phyloP scores from a whole-genome alignment of 1,284 basidiomycete genomes.

The Vanrija sp. region DNA sequence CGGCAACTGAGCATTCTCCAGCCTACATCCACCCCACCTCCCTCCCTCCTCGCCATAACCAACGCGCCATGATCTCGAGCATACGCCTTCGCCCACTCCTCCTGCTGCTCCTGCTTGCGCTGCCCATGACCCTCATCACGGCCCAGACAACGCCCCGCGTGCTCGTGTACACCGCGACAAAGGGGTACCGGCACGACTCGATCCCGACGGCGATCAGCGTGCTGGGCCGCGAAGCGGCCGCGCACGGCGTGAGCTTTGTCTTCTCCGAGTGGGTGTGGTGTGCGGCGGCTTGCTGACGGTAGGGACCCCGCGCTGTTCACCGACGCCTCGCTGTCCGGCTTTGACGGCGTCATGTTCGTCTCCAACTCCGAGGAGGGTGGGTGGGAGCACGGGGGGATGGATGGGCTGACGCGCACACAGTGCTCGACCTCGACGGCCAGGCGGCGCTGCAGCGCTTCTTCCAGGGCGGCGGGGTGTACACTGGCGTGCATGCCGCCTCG shows the following conservation, averaged over 20 bases:
- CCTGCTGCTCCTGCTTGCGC: too few species aligned
- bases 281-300: background rate
- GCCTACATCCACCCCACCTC: too few species aligned
- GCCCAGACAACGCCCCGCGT: conserved; percentile 21
- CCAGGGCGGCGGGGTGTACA: conserved; percentile 51
- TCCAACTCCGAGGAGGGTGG: conserved; percentile 65
- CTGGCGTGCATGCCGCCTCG: conserved; percentile 57
- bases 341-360: conserved; percentile 68
- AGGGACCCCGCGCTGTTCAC: conserved; percentile 58
- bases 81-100: too few species aligned
- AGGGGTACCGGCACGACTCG: conserved; percentile 64
- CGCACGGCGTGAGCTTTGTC: conserved; percentile 58
- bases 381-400: conserved; percentile 13
- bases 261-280: conserved; percentile 56
- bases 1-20: too few species aligned
- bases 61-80: too few species aligned
- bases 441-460: conserved; percentile 63
- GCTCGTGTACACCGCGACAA: conserved; percentile 38
- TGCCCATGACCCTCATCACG: too few species aligned
- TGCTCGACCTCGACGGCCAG: conserved; percentile 61
- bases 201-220: conserved; percentile 66
- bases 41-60: too few species aligned
- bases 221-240: conserved; percentile 42
- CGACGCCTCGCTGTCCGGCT: conserved; percentile 56
- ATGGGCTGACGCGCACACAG: conserved; percentile 50